Conservation (phyloP, 2,329 filamentous ascomycete species). For the Penicillium capsulatum region DNA sequence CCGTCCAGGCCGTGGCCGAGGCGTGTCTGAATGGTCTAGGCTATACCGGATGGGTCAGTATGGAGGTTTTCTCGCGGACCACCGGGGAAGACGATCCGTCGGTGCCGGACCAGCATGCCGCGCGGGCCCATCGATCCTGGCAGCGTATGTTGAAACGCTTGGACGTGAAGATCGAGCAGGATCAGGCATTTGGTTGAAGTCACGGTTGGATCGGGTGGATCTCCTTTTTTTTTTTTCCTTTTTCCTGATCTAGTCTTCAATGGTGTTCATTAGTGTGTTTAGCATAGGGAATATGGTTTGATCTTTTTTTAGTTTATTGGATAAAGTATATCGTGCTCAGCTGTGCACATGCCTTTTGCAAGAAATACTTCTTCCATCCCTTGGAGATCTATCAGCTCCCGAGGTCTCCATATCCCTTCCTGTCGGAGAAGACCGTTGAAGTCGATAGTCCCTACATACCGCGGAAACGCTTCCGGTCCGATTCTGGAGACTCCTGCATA, state of each 20-base stretch:
- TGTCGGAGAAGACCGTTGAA: neutral
- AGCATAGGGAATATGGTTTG: neutral
- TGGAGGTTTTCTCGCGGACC: conserved; percentile 63
- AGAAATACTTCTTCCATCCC: no score
- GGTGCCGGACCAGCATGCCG: conserved; percentile 55
- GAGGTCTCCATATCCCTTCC: neutral
- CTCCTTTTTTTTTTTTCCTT: no score
- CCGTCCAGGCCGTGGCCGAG: conserved; percentile 56
- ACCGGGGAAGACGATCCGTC: conserved; percentile 50
- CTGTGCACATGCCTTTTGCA: no score
- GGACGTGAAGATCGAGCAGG: neutral
- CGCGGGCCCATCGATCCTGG: conserved; percentile 36
- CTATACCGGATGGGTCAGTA: conserved; percentile 65
- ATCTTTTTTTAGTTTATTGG: no score
- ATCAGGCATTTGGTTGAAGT: neutral
- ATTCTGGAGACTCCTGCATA: no score
- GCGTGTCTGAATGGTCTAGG: conserved; percentile 59
- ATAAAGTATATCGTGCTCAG: no score
- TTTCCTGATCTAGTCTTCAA: no score
- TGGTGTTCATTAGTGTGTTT: no score
- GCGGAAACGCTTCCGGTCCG: no score
- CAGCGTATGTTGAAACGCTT: conserved; percentile 12
- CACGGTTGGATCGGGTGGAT: neutral
- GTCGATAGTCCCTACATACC: no score
- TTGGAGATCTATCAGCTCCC: no score